A percentile compares a stretch with the other conserved stretches of the same genome.
Evolutionary conservation across 495 filamentous ascomycete genomes (phyloP).

Genomic region (Amniculicola lignicola): DNA sequence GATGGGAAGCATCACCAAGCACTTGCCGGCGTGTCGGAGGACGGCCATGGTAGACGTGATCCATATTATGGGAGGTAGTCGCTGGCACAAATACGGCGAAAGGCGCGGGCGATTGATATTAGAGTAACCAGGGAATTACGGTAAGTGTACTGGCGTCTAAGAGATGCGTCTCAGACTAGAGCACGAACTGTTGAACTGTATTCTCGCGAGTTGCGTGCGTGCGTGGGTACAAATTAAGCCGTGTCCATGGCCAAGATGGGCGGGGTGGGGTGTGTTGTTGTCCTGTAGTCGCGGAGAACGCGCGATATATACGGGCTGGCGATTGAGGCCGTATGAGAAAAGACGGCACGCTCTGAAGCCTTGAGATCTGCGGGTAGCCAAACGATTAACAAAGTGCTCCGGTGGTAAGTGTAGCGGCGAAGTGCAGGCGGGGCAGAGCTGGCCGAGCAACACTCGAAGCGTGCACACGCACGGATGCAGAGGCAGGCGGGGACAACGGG

Average conservation of each 20-base stretch:
- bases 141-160: too few species aligned
- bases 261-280: too few species aligned
- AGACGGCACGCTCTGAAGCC: slow-evolving; percentile 4
- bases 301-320: too few species aligned
- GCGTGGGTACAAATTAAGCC: too few species aligned
- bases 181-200: slow-evolving; percentile 10
- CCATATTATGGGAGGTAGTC: slow-evolving; percentile 1
- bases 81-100: background rate
- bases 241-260: too few species aligned
- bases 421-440: background rate
- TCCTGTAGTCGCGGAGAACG: too few species aligned
- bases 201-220: slow-evolving; percentile 15
- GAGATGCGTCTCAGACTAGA: slow-evolving; percentile 14
- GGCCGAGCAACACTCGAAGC: background rate
- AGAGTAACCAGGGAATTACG: too few species aligned
- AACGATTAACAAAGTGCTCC: slow-evolving; percentile 16
- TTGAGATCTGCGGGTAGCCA: slow-evolving; percentile 3
- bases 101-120: too few species aligned
- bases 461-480: background rate
- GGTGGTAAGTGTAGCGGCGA: background rate
- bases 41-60: slow-evolving; percentile 7
- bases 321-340: slow-evolving; percentile 14
- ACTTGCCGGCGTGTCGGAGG: slow-evolving; percentile 18
- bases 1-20: slow-evolving; percentile 25
- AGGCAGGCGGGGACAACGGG: too few species aligned